These are phyloP conservation scores for cucumber (Cucumis sativus) DNA, from an alignment of 306 rosid species.

Conservation along the genomic window Cucumber_9930_V3 NC_026661.2:19381001-19381500, in stretches of 20 bases:
- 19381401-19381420: not conserved
- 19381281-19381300: not conserved
- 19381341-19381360: constrained; percentile 2
- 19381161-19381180: not conserved
- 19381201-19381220: not conserved
- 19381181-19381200: not conserved
- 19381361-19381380: not conserved
- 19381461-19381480: not conserved
- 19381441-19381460: not conserved
- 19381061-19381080: not conserved
- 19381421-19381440: not conserved
- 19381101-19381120: no score
- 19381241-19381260: not conserved
- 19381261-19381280: not conserved
- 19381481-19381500: not conserved
- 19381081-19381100: no score
- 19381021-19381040: no score
- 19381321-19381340: not conserved
- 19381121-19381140: not conserved
- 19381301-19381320: not conserved
- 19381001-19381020: no score
- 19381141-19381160: not conserved
- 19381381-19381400: not conserved
- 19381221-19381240: not conserved
- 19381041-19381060: not conserved